Percentiles rank a stretch among this genome's conserved stretches.
Evolutionary conservation across 2,329 filamentous ascomycete species (phyloP).

Genomic region (Alternaria arbusti): DNA sequence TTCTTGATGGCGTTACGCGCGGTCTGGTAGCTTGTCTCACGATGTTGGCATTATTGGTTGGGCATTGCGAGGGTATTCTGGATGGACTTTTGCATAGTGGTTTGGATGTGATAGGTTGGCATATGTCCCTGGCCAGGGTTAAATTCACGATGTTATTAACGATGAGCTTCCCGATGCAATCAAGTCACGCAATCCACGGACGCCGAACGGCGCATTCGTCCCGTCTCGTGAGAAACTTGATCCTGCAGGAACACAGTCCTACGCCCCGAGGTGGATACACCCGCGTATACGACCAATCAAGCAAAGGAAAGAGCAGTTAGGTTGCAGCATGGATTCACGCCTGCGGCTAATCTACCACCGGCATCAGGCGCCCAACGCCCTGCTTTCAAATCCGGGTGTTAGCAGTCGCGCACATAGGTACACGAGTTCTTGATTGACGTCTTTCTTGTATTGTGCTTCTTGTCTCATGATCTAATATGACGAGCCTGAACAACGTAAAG

Average conservation of each 20-base stretch:
- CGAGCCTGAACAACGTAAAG: not conserved
- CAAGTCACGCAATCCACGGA: not conserved
- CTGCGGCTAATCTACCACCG: not conserved
- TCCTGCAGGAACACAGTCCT: not conserved
- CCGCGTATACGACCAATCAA: not conserved
- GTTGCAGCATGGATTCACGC: not conserved
- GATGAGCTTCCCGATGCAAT: not conserved
- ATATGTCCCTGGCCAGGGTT: not conserved
- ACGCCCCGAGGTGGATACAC: not conserved
- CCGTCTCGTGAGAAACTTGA: not conserved
- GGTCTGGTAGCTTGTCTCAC: not conserved
- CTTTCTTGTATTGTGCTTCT: not conserved
- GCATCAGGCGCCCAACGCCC: not conserved
- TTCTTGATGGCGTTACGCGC: not conserved
- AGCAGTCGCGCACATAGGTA: not conserved
- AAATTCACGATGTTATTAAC: not conserved
- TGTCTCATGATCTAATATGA: not conserved
- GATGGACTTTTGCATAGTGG: not conserved
- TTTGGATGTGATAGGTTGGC: not conserved
- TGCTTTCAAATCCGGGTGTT: not conserved
- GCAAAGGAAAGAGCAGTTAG: not conserved
- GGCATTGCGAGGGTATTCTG: slow-evolving; percentile 5
- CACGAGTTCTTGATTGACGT: not conserved
- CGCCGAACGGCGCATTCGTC: not conserved
- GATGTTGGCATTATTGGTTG: not conserved